phyloP scores from a whole-genome alignment of 2,329 filamentous ascomycete species.

The Aspergillus sp. region DNA sequence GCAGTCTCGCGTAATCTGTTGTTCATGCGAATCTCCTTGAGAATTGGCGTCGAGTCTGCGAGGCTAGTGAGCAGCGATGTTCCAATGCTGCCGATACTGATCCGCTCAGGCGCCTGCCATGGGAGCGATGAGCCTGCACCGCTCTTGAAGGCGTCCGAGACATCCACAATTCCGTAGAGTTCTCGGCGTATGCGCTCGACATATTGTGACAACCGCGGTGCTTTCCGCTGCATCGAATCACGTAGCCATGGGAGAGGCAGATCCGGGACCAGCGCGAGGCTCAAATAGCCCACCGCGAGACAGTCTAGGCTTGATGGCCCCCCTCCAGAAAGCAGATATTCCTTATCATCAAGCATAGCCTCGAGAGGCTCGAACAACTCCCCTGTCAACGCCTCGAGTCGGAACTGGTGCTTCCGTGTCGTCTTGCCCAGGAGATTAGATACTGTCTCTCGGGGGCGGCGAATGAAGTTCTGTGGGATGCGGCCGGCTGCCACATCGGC shows the following conservation, averaged over 20 bases:
- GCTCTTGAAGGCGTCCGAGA: conserved; percentile 22
- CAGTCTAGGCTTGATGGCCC: conserved; percentile 71
- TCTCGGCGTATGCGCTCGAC: conserved; percentile 39
- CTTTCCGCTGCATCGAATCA: conserved; percentile 55
- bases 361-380: conserved; percentile 72
- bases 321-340: conserved; percentile 54
- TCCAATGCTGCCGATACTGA: conserved; percentile 33
- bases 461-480: conserved; percentile 51
- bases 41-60: conserved; percentile 38
- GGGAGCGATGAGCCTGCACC: conserved; percentile 31
- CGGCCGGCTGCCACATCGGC: conserved; percentile 39
- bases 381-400: conserved; percentile 69
- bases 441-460: conserved; percentile 59
- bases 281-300: conserved; percentile 75
- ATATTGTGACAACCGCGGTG: conserved; percentile 46
- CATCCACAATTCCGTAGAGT: conserved; percentile 37
- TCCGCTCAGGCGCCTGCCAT: conserved; percentile 36
- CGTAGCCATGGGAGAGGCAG: conserved; percentile 64
- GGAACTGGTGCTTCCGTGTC: conserved; percentile 71
- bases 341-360: conserved; percentile 57
- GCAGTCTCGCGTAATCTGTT: conserved; percentile 37
- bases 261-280: conserved; percentile 65
- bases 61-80: conserved; percentile 35
- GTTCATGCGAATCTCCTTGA: conserved; percentile 36
- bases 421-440: conserved; percentile 63